phyloP scores from a whole-genome alignment of 2,329 filamentous ascomycete species.

The Botrytis sinoallii region DNA sequence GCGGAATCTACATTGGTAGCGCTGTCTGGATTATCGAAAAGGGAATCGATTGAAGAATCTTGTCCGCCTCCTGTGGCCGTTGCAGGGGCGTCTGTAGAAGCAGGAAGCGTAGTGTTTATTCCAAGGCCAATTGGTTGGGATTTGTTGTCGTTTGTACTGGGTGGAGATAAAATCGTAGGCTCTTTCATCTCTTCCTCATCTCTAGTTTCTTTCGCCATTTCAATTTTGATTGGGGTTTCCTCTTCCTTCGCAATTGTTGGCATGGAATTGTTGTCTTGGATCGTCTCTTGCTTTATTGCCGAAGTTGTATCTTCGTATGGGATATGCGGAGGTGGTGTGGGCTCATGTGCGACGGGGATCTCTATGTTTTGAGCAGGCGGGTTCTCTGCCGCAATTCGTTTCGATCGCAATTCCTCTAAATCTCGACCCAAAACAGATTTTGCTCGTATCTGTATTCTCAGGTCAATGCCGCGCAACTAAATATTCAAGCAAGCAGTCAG shows the following conservation, averaged over 20 bases:
- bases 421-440: constrained; percentile 57
- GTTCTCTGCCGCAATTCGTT: constrained; percentile 34
- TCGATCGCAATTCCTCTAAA: constrained; percentile 41
- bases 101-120: constrained; percentile 28
- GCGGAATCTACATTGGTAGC: constrained; percentile 24
- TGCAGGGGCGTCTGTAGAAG: constrained; percentile 19
- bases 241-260: not conserved
- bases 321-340: constrained; percentile 23
- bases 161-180: constrained; percentile 25
- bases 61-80: constrained; percentile 24
- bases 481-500: not conserved
- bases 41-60: constrained; percentile 32
- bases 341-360: constrained; percentile 24
- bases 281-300: constrained; percentile 28
- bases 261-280: not conserved
- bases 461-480: constrained; percentile 14
- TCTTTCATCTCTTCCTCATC: constrained; percentile 13
- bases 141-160: constrained; percentile 23
- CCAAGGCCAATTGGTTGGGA: constrained; percentile 29
- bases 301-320: constrained; percentile 13
- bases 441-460: constrained; percentile 44
- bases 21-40: constrained; percentile 33
- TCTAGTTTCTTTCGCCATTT: constrained; percentile 23
- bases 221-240: constrained; percentile 10
- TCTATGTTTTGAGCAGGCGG: constrained; percentile 26